phyloP scores from a whole-genome alignment of 352 stramenopile species.

The Phytophthora hybrid region DNA sequence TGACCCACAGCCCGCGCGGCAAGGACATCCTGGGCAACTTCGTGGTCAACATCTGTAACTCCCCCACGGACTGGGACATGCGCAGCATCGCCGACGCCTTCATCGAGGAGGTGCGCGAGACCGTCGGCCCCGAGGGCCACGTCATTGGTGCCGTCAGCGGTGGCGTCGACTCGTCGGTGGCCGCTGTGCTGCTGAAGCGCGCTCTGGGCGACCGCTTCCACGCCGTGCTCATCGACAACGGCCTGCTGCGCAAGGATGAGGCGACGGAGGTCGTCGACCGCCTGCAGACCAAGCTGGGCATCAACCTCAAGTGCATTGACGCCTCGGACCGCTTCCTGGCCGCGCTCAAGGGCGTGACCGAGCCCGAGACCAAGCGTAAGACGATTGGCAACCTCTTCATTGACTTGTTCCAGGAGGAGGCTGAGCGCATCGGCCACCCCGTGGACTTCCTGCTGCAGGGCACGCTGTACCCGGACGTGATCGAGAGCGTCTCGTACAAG shows the following conservation, averaged over 20 bases:
- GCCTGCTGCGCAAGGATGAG: slow-evolving; percentile 97
- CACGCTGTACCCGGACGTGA: slow-evolving; percentile 99
- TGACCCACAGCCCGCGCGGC: slow-evolving; percentile 97
- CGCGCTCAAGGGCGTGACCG: slow-evolving; percentile 93
- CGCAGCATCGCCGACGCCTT: slow-evolving; percentile 93
- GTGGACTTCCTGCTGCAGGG: slow-evolving; percentile 97
- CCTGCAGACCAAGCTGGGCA: slow-evolving; percentile 91
- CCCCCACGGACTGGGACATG: slow-evolving; percentile 98
- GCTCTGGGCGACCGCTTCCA: slow-evolving; percentile 98
- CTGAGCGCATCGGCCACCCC: slow-evolving; percentile 78
- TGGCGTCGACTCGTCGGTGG: slow-evolving; percentile 99
- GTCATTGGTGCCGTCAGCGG: slow-evolving; percentile 99
- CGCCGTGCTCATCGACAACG: slow-evolving; percentile 99
- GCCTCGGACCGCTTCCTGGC: slow-evolving; percentile 96
- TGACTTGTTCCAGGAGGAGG: slow-evolving; percentile 97
- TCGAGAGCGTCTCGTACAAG: slow-evolving; percentile 99
- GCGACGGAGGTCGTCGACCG: slow-evolving; percentile 91
- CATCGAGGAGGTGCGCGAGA: slow-evolving; percentile 90
- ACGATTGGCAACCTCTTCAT: slow-evolving; percentile 99
- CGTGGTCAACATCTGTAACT: slow-evolving; percentile 95
- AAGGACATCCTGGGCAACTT: slow-evolving; percentile 98
- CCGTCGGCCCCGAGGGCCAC: slow-evolving; percentile 94
- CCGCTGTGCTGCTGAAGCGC: slow-evolving; percentile 96
- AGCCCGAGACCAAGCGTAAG: slow-evolving; percentile 99
- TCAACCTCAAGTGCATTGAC: slow-evolving; percentile 98